phyloP scores from a whole-genome alignment of 2,329 filamentous ascomycete species.

The Fusarium pilosicola region DNA sequence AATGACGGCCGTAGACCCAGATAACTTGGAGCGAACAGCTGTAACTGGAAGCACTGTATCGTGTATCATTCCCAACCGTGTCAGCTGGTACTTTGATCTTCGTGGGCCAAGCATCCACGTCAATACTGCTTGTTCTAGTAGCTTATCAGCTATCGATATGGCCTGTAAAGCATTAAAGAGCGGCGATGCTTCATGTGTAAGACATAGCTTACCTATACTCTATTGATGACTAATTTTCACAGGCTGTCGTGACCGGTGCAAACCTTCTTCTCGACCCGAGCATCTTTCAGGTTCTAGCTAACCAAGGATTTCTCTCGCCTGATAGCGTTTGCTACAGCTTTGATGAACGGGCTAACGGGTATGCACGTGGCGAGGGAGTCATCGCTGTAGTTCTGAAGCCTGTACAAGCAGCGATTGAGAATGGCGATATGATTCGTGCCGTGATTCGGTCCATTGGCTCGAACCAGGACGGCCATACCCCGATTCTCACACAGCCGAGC shows the following conservation, averaged over 20 bases:
- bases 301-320: constrained; percentile 58
- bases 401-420: constrained; percentile 56
- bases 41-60: constrained; percentile 33
- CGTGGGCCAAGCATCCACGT: constrained; percentile 29
- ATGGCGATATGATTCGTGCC: constrained; percentile 52
- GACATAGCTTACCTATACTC: accelerated
- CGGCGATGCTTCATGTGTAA: constrained; percentile 50
- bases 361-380: constrained; percentile 44
- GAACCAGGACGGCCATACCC: constrained; percentile 55
- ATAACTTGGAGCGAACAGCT: constrained; percentile 46
- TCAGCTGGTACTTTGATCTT: constrained; percentile 51
- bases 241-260: constrained; percentile 33
- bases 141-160: constrained; percentile 28
- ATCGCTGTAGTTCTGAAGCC: constrained; percentile 60
- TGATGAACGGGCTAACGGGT: constrained; percentile 47
- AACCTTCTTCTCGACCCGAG: constrained; percentile 35
- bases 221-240: neutral
- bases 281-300: constrained; percentile 21
- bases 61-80: constrained; percentile 51
- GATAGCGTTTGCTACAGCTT: constrained; percentile 47
- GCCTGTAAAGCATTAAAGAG: constrained; percentile 51
- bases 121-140: constrained; percentile 34
- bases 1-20: constrained; percentile 48
- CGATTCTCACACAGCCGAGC: constrained; percentile 49
- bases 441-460: constrained; percentile 45